Evolutionary conservation across 768 basidiomycete species (phyloP).

Genomic region (Zangia roseola): DNA sequence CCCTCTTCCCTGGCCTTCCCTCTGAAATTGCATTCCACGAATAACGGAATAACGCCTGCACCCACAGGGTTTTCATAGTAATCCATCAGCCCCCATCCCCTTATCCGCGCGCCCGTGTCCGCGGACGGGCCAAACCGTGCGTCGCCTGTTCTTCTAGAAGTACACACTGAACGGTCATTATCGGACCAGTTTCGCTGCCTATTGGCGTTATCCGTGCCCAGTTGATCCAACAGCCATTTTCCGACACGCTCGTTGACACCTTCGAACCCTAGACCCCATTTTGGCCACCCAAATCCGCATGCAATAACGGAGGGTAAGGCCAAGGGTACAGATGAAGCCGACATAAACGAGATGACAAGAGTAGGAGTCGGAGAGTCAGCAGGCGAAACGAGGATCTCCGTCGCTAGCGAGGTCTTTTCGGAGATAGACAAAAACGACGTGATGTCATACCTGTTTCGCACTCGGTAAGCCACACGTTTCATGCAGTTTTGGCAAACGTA

Average conservation of each 20-base stretch:
- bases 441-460: conserved; percentile 66
- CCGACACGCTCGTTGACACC: conserved; percentile 81
- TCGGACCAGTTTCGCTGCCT: not conserved
- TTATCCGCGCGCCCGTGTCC: conserved; percentile 41
- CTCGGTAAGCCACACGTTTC: conserved; percentile 5
- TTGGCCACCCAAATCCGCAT: conserved; percentile 81
- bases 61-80: conserved; percentile 61
- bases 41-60: conserved; percentile 54
- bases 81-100: conserved; percentile 79
- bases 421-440: conserved; percentile 78
- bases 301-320: conserved; percentile 77
- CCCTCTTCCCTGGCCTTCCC: conserved; percentile 47
- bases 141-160: not conserved
- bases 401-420: conserved; percentile 70
- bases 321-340: conserved; percentile 78
- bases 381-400: conserved; percentile 49
- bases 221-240: conserved; percentile 62
- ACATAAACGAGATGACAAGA: conserved; percentile 77
- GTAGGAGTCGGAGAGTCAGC: conserved; percentile 37
- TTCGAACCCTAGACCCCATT: conserved; percentile 73
- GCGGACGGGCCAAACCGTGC: not conserved
- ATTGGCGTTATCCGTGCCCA: conserved; percentile 25
- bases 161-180: not conserved
- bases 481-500: not conserved
- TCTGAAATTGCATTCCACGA: conserved; percentile 78